Evolutionary conservation across 805 yeast species (phyloP).

Genomic region (Candida succiphila): DNA sequence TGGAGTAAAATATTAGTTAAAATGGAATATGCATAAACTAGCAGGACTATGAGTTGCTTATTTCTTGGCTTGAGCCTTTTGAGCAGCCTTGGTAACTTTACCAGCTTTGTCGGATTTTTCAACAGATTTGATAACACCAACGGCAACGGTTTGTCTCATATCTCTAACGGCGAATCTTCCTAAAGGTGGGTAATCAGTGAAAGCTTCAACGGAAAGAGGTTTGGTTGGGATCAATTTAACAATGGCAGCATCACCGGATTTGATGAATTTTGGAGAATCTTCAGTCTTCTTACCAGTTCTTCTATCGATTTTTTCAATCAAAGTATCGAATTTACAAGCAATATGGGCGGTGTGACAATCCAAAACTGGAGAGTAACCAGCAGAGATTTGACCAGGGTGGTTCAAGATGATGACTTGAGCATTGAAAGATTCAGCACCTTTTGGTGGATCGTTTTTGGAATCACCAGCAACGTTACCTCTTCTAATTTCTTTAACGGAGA

Average conservation of each 20-base stretch:
- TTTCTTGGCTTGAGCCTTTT: slow-evolving; percentile 62
- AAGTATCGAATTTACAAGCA: slow-evolving; percentile 71
- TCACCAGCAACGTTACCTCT: slow-evolving; percentile 92
- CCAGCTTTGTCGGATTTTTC: slow-evolving; percentile 75
- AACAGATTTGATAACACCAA: slow-evolving; percentile 96
- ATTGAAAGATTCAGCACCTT: slow-evolving; percentile 63
- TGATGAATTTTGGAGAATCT: slow-evolving; percentile 86
- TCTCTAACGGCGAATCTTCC: slow-evolving; percentile 99
- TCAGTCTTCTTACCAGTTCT: slow-evolving; percentile 87
- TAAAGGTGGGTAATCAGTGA: slow-evolving; percentile 91
- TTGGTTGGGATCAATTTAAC: slow-evolving; percentile 82
- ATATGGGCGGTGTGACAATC: slow-evolving; percentile 92
- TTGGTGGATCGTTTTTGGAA: slow-evolving; percentile 83
- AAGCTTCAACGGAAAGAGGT: slow-evolving; percentile 94
- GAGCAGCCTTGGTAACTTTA: slow-evolving; percentile 96
- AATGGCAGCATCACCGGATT: slow-evolving; percentile 94
- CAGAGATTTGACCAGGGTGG: slow-evolving; percentile 88
- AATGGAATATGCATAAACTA: no score
- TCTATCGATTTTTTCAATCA: slow-evolving; percentile 80
- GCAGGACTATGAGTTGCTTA: slow-evolving; percentile 32
- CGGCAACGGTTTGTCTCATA: slow-evolving; percentile 99
- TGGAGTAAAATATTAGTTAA: no score
- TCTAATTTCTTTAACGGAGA: slow-evolving; percentile 80
- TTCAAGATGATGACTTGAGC: slow-evolving; percentile 82
- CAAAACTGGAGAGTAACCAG: slow-evolving; percentile 87